A percentile compares a stretch with the other conserved stretches of the same genome.
These are phyloP conservation scores for Blastobotrys aristatus DNA, from an alignment of 1,139 yeast genomes.

Conservation along the genomic window DNA sequence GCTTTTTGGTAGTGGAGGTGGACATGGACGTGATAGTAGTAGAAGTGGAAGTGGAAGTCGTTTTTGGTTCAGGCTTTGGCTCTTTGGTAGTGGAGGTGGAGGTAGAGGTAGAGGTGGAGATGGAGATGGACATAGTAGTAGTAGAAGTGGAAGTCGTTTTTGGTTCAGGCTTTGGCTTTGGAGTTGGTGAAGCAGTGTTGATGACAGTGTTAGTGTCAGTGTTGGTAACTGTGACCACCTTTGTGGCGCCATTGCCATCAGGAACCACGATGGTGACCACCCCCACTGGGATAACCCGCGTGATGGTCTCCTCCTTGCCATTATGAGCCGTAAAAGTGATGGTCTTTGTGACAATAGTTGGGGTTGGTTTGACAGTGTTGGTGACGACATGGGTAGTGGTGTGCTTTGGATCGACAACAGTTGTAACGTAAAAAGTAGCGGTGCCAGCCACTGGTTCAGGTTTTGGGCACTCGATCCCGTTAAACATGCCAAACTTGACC, in stretches of 20 bases:
- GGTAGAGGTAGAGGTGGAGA: neutral
- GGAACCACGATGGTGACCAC: neutral
- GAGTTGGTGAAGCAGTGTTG: neutral
- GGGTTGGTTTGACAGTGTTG: neutral
- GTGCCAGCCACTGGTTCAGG: too few relatives aligned
- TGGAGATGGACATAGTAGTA: neutral
- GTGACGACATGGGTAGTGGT: neutral
- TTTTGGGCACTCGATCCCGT: slow-evolving; percentile 1
- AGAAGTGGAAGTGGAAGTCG: neutral
- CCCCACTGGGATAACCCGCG: slow-evolving; percentile 2
- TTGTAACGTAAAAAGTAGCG: neutral
- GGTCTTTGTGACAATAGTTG: neutral
- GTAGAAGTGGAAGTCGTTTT: neutral
- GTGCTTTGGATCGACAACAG: neutral
- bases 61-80: neutral
- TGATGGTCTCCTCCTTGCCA: neutral
- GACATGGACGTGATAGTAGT: neutral
- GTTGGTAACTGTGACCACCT: neutral
- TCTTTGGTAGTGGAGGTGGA: neutral
- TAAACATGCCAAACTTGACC: slow-evolving; percentile 35
- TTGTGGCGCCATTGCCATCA: neutral
- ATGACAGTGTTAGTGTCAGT: neutral
- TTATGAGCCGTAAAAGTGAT: neutral
- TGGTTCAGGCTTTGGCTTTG: neutral
- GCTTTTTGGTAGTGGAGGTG: neutral